Evolutionary conservation across 164 flowering plant genomes (phyloP), one percentile per base, ranked within the genome.

Genomic region (Amborella trichopoda): DNA sequence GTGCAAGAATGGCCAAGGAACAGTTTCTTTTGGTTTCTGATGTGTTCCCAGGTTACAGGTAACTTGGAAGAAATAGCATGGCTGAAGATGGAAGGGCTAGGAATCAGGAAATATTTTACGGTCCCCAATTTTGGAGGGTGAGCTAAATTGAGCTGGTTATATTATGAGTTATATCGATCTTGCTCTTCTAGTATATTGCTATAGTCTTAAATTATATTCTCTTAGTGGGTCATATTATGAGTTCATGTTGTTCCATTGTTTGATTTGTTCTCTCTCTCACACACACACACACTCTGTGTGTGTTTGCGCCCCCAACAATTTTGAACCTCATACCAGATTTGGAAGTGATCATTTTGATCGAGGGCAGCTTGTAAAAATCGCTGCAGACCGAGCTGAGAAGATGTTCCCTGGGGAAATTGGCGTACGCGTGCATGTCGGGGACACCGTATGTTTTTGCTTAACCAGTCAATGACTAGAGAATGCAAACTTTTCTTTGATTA

Each of bases 51-150:
- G 65, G 65, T 61, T 49, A 61, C 65, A 12, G 60, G 65, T 30
- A 61, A 61, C 17, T 55, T 61, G 48, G 65, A 61, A 34, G 65
- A 61, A 33, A 49, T 55, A 50, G 65, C 56, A 28, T 61, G 65
- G 60, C n/a, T 55, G 60, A 61, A 61, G 48, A 55, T 61, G 65
- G 59, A 61, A 26, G 60, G 56, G 22, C 47, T 61, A 28, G 60
- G 56, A 19, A 55, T 61, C 24, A 55, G 44, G 59, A 55, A 61
- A 26, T 55, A 61, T 46, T 61, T 61, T 46, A 55, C 56, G 3
- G 48, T 46, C 41, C 65, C 65, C 10, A 46, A 61, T 46, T 38
- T 55, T 22, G 65, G 65, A 50, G 65, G 65, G 65, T 61, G 45
- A 50, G 60, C 51, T 25, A 44, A 48, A 46, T 33, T 9, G 28